Base-by-base conservation (phyloP, 83 land plant species). In the Thuja plicata region DNA sequence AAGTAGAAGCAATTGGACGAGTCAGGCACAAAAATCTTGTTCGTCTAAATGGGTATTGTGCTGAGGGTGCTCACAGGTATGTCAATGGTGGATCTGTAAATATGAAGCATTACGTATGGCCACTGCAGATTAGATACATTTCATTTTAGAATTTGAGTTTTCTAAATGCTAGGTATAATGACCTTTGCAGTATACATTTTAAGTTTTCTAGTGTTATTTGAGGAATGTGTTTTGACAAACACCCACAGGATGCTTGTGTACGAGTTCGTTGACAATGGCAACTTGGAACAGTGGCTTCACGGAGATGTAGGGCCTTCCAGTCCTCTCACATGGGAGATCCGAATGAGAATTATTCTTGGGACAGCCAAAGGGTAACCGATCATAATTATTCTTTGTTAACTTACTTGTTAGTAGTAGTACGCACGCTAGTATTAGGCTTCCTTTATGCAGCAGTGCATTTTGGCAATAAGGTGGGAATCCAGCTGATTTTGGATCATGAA, bases 281-380 rank as follows among this genome's bases (percentile, higher is more conserved):
- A 95, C 88, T 45, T 95, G 88, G 96, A 95, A 71, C 95, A 93
- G 87, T 95, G 96, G 96, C 94, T 96, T 83, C 97, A 96, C 91
- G 97, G 97, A 13, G 95, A 96, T 87, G 94, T 91, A 24, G 97
- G 97, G 21, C 89, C 89, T 55, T 88, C 88, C 41, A 95, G 95
- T 87, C 94, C 97, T 16, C 87, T 94, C 8, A 95, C 97, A 60
- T 96, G 97, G 97, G 97, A 95, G 0, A 92, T 93, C 41, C 91
- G 97, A 34, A 88, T 96, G 92, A 95, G 94, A 16, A 93, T 96
- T 45, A 89, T 92, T 41, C 71, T 95, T 9, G 97, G 97, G 54
- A 95, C 95, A n/a, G 97, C 97, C 8, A 96, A 92, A 92, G 97
- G 97, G 97, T 96, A 89, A 85, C 3, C 46, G 1, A 57, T 86